phyloP scores from a whole-genome alignment of 768 basidiomycete species.

The Russula ochroleuca region DNA sequence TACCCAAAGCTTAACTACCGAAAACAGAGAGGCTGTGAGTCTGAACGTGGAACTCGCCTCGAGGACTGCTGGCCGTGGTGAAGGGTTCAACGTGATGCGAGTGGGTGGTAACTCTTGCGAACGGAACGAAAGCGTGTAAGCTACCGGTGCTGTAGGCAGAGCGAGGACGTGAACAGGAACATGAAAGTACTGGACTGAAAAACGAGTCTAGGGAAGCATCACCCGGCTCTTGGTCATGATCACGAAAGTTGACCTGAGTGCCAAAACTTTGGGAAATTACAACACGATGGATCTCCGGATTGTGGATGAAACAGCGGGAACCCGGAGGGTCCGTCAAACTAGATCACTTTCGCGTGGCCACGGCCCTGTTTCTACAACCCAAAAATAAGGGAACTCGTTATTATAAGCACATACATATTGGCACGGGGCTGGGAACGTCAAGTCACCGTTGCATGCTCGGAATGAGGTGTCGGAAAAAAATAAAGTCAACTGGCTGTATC shows the following conservation, averaged over 20 bases:
- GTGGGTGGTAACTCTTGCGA: slow-evolving; percentile 29
- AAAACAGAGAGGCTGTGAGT: neutral
- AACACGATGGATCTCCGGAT: slow-evolving; percentile 23
- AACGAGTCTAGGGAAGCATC: slow-evolving; percentile 9
- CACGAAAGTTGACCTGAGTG: slow-evolving; percentile 10
- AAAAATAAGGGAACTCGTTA: slow-evolving; percentile 4
- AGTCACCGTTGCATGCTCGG: slow-evolving; percentile 19
- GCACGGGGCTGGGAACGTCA: slow-evolving; percentile 19
- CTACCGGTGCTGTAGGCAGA: slow-evolving; percentile 9
- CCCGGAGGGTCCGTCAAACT: slow-evolving; percentile 12
- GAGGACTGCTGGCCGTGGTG: slow-evolving; percentile 9
- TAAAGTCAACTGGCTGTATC: slow-evolving; percentile 15
- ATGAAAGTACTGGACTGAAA: neutral
- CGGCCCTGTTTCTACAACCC: slow-evolving; percentile 20
- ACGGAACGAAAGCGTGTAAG: slow-evolving; percentile 20
- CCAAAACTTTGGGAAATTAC: slow-evolving; percentile 23
- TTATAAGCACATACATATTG: slow-evolving; percentile 14
- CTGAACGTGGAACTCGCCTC: slow-evolving; percentile 13
- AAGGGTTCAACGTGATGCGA: slow-evolving; percentile 21
- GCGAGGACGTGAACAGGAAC: slow-evolving; percentile 6
- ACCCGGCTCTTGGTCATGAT: slow-evolving; percentile 13
- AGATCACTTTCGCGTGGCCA: slow-evolving; percentile 20
- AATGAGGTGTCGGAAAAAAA: slow-evolving; percentile 6
- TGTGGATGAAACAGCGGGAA: slow-evolving; percentile 5
- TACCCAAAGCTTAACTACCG: neutral